Base-by-base conservation (phyloP, 1,284 basidiomycete genomes). In the Ustilago nuda region DNA sequence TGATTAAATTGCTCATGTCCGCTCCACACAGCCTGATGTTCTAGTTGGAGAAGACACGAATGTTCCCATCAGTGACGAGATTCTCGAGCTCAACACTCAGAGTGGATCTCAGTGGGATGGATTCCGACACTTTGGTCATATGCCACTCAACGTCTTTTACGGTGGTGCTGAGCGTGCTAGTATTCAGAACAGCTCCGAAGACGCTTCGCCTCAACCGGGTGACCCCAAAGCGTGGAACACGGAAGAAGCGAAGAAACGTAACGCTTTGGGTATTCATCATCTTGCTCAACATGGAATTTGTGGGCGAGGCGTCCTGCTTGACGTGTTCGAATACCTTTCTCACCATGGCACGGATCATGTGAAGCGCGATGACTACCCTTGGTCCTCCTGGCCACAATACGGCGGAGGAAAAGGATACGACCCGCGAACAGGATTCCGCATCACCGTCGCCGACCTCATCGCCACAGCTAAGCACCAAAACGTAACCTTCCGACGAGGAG, bases 51-150 rank as follows among this genome's bases (percentile, higher is more conserved):
- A 65, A 9, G 66, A 77, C 27, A n/a, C 56, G 15, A 68, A 62
- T 15, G 66, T 74, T 32, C 67, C 71, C 15, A 46, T 82, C 30
- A 70, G 54, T 23, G 84, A 85, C 27, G 87, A 87, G 58, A 56
- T 78, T 39, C 65, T 87, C 9, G 59, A 81, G 13, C 72, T 92
- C 90, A 92, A 92, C 73, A 91, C 91, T 0, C 92, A 92, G 87
- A 91, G 91, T 0, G 91, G 92, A 30, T 89, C 91, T 4, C 92
- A 92, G 74, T 92, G 92, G 91, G 92, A 92, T 76, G 91, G 92
- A 4, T 82, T 86, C 55, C 66, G 84, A 4, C 86, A 87, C 72
- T 85, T 81, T 60, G 79, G 80, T 5, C 81, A 81, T 37, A 58
- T 72, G 46, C 64, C 60, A 8, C 76, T 77, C 55, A 79, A 80